Percentiles rank a stretch among this genome's conserved stretches.
Conservation (phyloP, 225 moss, liverwort and hornwort species). For the Asterella californica region DNA sequence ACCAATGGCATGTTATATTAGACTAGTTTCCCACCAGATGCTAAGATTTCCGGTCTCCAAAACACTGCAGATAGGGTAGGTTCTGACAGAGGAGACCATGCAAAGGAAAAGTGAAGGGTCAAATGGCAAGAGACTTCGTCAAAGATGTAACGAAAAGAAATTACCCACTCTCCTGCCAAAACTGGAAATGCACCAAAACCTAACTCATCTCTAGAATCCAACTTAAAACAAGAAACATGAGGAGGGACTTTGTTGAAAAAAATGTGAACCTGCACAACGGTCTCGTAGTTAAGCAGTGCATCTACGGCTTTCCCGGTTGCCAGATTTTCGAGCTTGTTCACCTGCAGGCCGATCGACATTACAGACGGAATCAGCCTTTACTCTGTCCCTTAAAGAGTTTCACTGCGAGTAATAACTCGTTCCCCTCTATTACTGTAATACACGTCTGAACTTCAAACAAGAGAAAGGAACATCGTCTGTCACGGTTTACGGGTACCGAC, state of each 20-base stretch:
- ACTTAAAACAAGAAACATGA: neutral
- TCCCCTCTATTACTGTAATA: neutral
- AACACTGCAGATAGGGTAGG: neutral
- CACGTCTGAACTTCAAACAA: neutral
- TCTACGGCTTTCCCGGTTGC: slow-evolving; percentile 96
- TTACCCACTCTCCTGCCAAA: neutral
- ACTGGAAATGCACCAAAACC: no score
- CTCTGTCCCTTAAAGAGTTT: neutral
- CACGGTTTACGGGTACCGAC: slow-evolving; percentile 26
- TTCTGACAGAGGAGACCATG: neutral
- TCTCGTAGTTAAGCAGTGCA: slow-evolving; percentile 93
- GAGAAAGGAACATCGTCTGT: neutral
- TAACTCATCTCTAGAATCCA: neutral
- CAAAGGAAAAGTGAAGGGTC: neutral
- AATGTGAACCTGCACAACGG: slow-evolving; percentile 81
- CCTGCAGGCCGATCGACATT: slow-evolving; percentile 44
- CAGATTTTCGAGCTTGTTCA: slow-evolving; percentile 90
- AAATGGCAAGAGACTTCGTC: neutral
- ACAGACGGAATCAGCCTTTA: neutral
- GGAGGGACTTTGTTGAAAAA: neutral
- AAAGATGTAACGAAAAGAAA: neutral
- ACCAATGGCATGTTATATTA: neutral
- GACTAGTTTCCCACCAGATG: neutral
- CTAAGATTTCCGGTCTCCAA: neutral
- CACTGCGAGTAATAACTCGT: neutral